A percentile compares a stretch with the other conserved stretches of the same genome.
Evolutionary conservation across 768 basidiomycete genomes (phyloP).

Genomic region (Mycena pura): DNA sequence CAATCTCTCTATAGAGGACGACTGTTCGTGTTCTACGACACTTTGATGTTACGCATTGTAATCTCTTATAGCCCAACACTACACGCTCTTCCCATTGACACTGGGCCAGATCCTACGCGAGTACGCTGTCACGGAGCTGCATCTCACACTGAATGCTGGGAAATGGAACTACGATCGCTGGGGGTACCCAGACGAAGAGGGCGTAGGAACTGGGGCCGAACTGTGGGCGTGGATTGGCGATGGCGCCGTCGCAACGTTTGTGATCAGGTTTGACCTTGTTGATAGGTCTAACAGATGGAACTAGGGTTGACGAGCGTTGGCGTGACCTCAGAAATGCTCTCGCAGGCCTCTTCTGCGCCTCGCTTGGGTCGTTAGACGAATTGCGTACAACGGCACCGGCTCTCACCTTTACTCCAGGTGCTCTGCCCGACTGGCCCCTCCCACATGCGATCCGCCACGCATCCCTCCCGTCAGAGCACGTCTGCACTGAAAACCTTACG

Average conservation of each 20-base stretch:
- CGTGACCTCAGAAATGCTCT: constrained; percentile 85
- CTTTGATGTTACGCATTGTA: neutral
- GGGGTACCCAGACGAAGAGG: constrained; percentile 79
- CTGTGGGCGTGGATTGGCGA: constrained; percentile 94
- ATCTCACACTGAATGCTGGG: constrained; percentile 89
- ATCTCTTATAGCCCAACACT: constrained; percentile 72
- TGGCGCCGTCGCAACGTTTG: constrained; percentile 56
- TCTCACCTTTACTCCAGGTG: constrained; percentile 66
- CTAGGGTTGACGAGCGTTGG: constrained; percentile 82
- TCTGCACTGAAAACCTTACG: constrained; percentile 98
- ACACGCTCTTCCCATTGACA: constrained; percentile 84
- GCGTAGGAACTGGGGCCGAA: constrained; percentile 86
- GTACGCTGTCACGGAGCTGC: constrained; percentile 87
- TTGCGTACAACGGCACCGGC: constrained; percentile 75
- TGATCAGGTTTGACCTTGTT: neutral
- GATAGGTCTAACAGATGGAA: neutral
- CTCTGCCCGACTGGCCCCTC: constrained; percentile 52
- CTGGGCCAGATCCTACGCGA: constrained; percentile 87
- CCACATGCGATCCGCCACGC: constrained; percentile 75
- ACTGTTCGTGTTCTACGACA: constrained; percentile 40
- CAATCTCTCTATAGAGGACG: constrained; percentile 55
- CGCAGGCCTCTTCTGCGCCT: constrained; percentile 94
- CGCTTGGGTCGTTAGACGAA: constrained; percentile 78
- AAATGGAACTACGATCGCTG: constrained; percentile 89
- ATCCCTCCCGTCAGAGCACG: constrained; percentile 79